Conservation (phyloP, 148 eudicot species). For the Camellia granthamiana region DNA sequence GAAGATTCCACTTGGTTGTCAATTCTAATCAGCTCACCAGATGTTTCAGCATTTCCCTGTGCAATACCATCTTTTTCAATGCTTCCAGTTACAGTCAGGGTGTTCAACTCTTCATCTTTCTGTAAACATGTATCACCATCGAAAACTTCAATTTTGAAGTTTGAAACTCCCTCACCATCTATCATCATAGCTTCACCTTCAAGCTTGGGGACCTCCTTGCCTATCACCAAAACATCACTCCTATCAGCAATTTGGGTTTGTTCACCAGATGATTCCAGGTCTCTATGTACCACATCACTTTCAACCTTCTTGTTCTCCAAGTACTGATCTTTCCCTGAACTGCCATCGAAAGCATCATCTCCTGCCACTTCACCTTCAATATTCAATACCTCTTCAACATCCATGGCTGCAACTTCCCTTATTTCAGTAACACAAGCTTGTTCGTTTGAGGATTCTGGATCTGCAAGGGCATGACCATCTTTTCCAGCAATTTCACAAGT, state of each 20-base stretch:
- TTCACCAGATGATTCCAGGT: constrained; percentile 18
- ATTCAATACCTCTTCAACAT: constrained; percentile 22
- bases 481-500: constrained; percentile 8
- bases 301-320: constrained; percentile 10
- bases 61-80: constrained; percentile 6
- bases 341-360: neutral
- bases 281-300: constrained; percentile 8
- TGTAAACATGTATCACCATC: constrained; percentile 1
- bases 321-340: constrained; percentile 3
- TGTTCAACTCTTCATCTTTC: constrained; percentile 17
- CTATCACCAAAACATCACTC: neutral
- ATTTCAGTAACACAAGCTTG: constrained; percentile 18
- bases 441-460: constrained; percentile 12
- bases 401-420: constrained; percentile 15
- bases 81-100: constrained; percentile 9
- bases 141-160: constrained; percentile 12
- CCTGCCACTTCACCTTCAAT: constrained; percentile 17
- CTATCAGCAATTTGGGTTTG: constrained; percentile 14
- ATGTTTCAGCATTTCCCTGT: constrained; percentile 11
- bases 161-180: constrained; percentile 12
- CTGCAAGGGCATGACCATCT: constrained; percentile 2
- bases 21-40: neutral
- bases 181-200: constrained; percentile 14
- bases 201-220: constrained; percentile 7
- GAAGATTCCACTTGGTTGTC: constrained; percentile 14